Conservation (phyloP, 345 rosid species). For the Erysimum cheiranthoides region DNA sequence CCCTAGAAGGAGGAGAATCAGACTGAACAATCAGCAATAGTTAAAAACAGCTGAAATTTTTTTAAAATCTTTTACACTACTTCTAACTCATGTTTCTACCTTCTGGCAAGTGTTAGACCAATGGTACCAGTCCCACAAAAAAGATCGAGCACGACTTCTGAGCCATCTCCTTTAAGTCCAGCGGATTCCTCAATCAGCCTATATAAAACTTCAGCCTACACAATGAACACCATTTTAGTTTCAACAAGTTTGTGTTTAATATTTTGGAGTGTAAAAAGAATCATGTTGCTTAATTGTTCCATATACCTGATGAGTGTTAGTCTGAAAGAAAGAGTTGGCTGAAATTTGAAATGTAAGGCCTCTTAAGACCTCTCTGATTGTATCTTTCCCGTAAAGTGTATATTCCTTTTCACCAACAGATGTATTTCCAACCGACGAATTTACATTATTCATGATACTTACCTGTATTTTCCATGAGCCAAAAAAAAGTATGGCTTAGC, state of each 20-base stretch:
- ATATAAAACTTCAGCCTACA: conserved; percentile 91
- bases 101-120: conserved; percentile 87
- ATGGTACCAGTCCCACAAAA: conserved; percentile 98
- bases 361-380: conserved; percentile 77
- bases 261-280: not conserved
- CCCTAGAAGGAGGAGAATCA: conserved; percentile 51
- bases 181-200: conserved; percentile 84
- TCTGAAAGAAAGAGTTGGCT: conserved; percentile 96
- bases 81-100: conserved; percentile 46
- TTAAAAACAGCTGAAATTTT: not conserved
- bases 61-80: not conserved
- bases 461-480: conserved; percentile 52
- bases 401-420: conserved; percentile 92
- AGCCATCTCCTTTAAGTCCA: conserved; percentile 85
- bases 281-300: not conserved
- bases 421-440: conserved; percentile 89
- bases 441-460: conserved; percentile 88
- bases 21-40: conserved; percentile 4
- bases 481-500: not conserved
- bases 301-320: conserved; percentile 84
- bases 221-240: conserved; percentile 23
- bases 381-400: conserved; percentile 73
- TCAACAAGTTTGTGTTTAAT: not conserved
- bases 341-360: conserved; percentile 90
- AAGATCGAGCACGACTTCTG: conserved; percentile 90